Conservation (phyloP, 2,329 filamentous ascomycete genomes). For the Diaporthe capsici region DNA sequence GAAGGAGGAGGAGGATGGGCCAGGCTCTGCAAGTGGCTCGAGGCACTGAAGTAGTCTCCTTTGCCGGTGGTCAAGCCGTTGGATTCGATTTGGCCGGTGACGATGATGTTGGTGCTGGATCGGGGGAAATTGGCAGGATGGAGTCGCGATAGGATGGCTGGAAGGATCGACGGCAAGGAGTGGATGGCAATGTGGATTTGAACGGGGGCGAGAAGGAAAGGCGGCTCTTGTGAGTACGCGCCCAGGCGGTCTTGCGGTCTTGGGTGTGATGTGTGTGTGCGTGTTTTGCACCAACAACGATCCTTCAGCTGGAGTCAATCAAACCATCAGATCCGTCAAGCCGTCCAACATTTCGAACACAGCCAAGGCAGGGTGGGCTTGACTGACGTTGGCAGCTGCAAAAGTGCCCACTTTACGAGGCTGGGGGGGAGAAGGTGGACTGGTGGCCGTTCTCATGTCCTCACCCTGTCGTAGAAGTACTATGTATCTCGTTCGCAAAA, state of each 20-base stretch:
- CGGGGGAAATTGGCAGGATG: conserved; percentile 25
- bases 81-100: neutral
- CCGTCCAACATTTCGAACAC: conserved; percentile 11
- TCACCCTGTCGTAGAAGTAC: neutral
- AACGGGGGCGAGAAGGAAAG: neutral
- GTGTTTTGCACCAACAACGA: neutral
- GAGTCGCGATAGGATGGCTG: conserved; percentile 20
- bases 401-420: conserved; percentile 19
- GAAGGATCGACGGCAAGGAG: conserved; percentile 30
- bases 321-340: conserved; percentile 3
- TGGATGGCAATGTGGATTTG: conserved; percentile 1
- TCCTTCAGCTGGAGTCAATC: neutral
- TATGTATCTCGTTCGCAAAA: neutral
- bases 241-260: neutral
- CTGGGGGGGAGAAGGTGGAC: conserved; percentile 9
- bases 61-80: neutral
- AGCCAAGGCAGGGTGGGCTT: conserved; percentile 23
- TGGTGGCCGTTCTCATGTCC: neutral
- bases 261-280: neutral
- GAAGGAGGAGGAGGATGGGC: neutral
- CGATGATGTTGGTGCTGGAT: conserved; percentile 18
- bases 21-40: conserved; percentile 15
- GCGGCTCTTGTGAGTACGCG: conserved; percentile 1
- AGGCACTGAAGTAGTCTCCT: conserved; percentile 14
- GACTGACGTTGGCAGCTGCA: conserved; percentile 14